A percentile compares a stretch with the other conserved stretches of the same genome.
Conservation (phyloP, 2,329 filamentous ascomycete genomes). For the Thelonectria discophora region DNA sequence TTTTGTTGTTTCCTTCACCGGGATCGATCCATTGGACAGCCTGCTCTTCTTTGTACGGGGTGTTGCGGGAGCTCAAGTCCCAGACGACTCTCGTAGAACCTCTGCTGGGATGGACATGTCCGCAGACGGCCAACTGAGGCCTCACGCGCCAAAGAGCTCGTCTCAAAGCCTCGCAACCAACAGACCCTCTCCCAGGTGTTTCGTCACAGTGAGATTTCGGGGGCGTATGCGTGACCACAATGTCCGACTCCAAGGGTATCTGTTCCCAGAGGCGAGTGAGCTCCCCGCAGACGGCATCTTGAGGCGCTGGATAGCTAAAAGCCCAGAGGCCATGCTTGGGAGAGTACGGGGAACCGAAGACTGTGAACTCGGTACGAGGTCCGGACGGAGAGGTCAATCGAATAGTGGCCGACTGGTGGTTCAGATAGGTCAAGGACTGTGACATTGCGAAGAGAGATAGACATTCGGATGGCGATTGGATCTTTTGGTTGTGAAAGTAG, state of each 20-base stretch:
- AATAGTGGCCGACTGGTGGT: constrained; percentile 64
- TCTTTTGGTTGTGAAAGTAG: constrained; percentile 64
- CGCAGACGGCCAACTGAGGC: constrained; percentile 73
- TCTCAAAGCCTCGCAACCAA: constrained; percentile 69
- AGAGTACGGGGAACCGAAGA: constrained; percentile 77
- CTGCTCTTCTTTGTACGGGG: constrained; percentile 55
- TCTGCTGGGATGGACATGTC: constrained; percentile 75
- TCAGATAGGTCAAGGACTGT: constrained; percentile 69
- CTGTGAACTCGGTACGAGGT: constrained; percentile 66
- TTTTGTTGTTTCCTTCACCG: constrained; percentile 62
- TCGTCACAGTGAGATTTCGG: constrained; percentile 68
- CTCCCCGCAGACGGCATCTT: constrained; percentile 27
- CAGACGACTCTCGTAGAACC: constrained; percentile 71
- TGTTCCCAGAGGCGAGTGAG: constrained; percentile 63
- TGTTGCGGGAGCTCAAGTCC: constrained; percentile 55
- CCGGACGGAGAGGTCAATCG: constrained; percentile 62
- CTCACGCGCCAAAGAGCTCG: constrained; percentile 67
- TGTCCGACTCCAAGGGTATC: constrained; percentile 69
- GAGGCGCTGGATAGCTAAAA: constrained; percentile 65
- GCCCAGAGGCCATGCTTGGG: constrained; percentile 69
- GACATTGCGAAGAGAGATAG: constrained; percentile 63
- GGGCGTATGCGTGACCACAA: constrained; percentile 77
- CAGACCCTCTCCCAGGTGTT: constrained; percentile 47
- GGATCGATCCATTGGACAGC: constrained; percentile 67
- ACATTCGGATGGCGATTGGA: constrained; percentile 64